Base-by-base conservation (phyloP, 192 early-diverging fungal genomes). In the Backusella parvicylindrica region DNA sequence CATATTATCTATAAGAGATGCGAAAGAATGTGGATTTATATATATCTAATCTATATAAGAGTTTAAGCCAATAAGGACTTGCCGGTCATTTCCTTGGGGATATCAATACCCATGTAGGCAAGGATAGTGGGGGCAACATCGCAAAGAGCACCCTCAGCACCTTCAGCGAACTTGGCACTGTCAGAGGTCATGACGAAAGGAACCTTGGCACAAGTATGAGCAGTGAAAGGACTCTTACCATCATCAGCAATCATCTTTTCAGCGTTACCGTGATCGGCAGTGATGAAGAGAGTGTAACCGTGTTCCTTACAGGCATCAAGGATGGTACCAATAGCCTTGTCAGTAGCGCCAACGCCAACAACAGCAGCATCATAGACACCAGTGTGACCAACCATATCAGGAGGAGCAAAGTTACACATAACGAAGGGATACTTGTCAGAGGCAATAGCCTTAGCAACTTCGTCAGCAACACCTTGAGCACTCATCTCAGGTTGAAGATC, bases 371-470 rank as follows among this genome's bases (percentile, higher is more conserved):
- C 94, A 81, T 95, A 99, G 35, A 93, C 82, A 76, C 98, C 98
- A 31, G 98, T 99, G 87, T 99, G 98, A 49, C 98, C 98, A 43
- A 98, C 93, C 94, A 93, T 96, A 79, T 95, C 95, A 16, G 98
- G 98, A 70, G 95, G 95, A 38, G 98, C 98, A 94, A 99, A 98
- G 89, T 99, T 99, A 87, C 94, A 96, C 94, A 99, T 98, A 16
- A 98, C 92, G 74, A 97, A 96, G 40, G 93, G 94, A 85, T 93
- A 96, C 84, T 96, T 92, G 68, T 86, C 87, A 6, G 86, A 81
- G 12, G 72, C 87, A 30, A 99, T 86, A 64, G 91, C 87, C 72
- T 96, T 92, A 8, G 94, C 95, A 6, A 97, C 95, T 82, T 95
- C 95, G 49, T 97, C 90, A 60, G 90, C 96, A 0, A 99, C 96